These are phyloP conservation scores for Isoetes taiwanensis DNA, from an alignment of 75 land plant species.

Conservation along the genomic window DNA sequence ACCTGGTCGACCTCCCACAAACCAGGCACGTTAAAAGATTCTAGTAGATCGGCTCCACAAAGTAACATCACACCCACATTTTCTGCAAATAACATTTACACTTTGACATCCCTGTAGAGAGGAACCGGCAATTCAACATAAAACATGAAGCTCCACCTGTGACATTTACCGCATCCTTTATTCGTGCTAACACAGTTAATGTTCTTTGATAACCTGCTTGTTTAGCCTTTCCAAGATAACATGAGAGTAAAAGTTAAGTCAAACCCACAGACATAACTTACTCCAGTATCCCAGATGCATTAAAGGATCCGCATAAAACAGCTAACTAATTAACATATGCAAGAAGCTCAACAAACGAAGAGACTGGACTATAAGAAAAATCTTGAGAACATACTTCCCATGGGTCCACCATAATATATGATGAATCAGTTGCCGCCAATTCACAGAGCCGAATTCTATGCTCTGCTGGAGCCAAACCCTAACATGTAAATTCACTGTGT, in stretches of 20 bases:
- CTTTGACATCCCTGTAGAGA: no score
- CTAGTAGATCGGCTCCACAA: constrained; percentile 79
- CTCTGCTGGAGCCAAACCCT: constrained; percentile 33
- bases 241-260: no score
- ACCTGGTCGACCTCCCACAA: no score
- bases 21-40: constrained; percentile 58
- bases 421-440: constrained; percentile 17
- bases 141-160: no score
- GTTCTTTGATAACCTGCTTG: constrained; percentile 69
- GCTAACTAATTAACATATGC: neutral
- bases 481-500: neutral
- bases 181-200: constrained; percentile 47
- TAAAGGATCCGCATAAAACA: no score
- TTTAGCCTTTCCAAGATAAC: no score
- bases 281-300: no score
- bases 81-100: constrained; percentile 29
- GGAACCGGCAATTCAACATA: no score
- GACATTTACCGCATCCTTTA: constrained; percentile 25
- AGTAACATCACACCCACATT: constrained; percentile 67
- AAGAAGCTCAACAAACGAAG: neutral
- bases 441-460: constrained; percentile 23
- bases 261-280: no score
- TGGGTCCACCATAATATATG: constrained; percentile 25
- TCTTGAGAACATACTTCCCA: constrained; percentile 15
- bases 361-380: neutral